Percentiles rank a stretch among this genome's conserved stretches.
Evolutionary conservation across 2,329 filamentous ascomycete species (phyloP).

Genomic region (Arthroderma sp.): DNA sequence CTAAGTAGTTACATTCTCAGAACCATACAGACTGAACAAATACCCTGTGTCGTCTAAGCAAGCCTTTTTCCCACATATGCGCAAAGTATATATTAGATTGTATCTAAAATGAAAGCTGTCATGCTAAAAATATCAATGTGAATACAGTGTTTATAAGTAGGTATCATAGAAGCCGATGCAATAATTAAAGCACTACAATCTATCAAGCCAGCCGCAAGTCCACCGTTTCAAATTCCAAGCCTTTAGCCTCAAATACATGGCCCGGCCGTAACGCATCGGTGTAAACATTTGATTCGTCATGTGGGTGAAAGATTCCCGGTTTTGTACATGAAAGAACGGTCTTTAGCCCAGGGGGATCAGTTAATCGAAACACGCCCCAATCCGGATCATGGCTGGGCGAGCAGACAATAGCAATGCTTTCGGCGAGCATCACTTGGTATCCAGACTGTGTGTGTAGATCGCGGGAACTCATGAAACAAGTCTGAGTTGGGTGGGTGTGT

Average conservation of each 20-base stretch:
- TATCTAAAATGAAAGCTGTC: no score
- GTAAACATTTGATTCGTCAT: conserved; percentile 58
- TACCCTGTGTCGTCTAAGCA: no score
- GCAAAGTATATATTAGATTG: no score
- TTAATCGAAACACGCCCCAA: conserved; percentile 84
- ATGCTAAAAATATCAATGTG: no score
- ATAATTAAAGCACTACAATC: background rate
- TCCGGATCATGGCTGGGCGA: conserved; percentile 63
- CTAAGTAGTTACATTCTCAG: no score
- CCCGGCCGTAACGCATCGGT: conserved; percentile 58
- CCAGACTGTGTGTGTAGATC: conserved; percentile 89
- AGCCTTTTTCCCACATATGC: no score
- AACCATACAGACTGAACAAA: no score
- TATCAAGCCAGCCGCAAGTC: conserved; percentile 38
- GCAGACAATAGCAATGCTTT: conserved; percentile 94
- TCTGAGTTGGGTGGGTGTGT: conserved; percentile 91
- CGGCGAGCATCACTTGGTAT: conserved; percentile 91
- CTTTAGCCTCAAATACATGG: conserved; percentile 56
- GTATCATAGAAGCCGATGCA: no score
- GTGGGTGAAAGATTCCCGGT: conserved; percentile 71
- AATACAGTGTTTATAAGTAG: no score
- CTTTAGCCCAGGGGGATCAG: conserved; percentile 78
- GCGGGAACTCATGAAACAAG: conserved; percentile 91
- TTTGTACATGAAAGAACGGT: conserved; percentile 70
- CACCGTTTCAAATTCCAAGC: conserved; percentile 53